phyloP scores from a whole-genome alignment of 345 rosid genomes.

The Bruguiera sexangula region DNA sequence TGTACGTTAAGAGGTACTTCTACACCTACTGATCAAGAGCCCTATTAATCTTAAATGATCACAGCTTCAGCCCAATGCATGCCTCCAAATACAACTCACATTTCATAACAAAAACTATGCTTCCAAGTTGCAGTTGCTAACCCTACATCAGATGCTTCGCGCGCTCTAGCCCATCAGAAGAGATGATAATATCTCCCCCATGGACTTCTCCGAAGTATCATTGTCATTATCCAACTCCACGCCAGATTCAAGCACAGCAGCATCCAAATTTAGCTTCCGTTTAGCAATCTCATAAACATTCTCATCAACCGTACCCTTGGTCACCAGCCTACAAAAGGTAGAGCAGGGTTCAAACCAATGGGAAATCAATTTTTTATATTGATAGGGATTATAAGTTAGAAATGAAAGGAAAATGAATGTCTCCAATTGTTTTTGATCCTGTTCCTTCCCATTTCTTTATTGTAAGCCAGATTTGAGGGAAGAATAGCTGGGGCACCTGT shows the following conservation, averaged over 20 bases:
- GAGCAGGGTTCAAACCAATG: constrained; percentile 6
- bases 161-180: constrained; percentile 44
- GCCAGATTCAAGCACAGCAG: constrained; percentile 85
- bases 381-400: not conserved
- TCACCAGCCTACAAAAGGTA: constrained; percentile 59
- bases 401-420: not conserved
- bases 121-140: not conserved
- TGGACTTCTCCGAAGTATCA: constrained; percentile 62
- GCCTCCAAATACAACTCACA: constrained; percentile 17
- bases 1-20: too few species aligned
- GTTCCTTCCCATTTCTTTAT: too few species aligned
- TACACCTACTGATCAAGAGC: constrained; percentile 10
- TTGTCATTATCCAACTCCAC: constrained; percentile 55
- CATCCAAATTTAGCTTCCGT: constrained; percentile 76
- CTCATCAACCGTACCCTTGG: constrained; percentile 89
- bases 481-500: constrained; percentile 47
- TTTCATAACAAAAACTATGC: not conserved
- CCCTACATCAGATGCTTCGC: not conserved
- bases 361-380: not conserved
- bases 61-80: constrained; percentile 36
- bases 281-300: constrained; percentile 90
- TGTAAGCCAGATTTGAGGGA: too few species aligned
- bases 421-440: too few species aligned
- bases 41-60: too few species aligned
- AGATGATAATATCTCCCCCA: constrained; percentile 87